These are phyloP conservation scores for Cladosporium oxysporum DNA, from an alignment of 2,329 filamentous ascomycete genomes.

Conservation along the genomic window DNA sequence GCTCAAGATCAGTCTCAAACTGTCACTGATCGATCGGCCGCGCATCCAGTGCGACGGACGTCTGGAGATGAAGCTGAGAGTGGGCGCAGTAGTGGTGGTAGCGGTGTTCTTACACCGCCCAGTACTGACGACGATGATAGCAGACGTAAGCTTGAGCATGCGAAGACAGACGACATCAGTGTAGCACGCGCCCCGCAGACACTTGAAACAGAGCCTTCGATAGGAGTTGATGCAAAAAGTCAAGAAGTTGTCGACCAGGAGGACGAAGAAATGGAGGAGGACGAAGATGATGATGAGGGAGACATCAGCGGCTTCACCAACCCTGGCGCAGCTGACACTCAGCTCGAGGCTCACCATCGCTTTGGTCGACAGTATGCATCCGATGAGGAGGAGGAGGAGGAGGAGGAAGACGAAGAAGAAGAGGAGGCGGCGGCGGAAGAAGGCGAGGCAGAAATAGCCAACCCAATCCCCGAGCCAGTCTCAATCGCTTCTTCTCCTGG, in stretches of 20 bases:
- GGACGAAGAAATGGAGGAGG: slow-evolving; percentile 23
- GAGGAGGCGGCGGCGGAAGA: background rate
- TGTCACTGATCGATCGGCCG: background rate
- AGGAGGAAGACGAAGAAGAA: background rate
- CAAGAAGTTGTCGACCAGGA: slow-evolving; percentile 24
- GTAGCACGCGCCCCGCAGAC: background rate
- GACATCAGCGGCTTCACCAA: slow-evolving; percentile 20
- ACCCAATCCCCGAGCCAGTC: background rate
- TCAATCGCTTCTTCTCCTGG: slow-evolving; percentile 8
- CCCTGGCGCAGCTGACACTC: slow-evolving; percentile 16
- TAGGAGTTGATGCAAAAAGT: slow-evolving; percentile 10
- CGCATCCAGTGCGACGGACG: background rate
- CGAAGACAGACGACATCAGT: slow-evolving; percentile 3
- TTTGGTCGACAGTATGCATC: background rate
- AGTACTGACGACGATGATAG: slow-evolving; percentile 33
- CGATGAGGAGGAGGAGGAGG: background rate
- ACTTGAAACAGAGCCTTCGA: background rate
- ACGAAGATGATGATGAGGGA: slow-evolving; percentile 12
- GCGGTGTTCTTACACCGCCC: slow-evolving; percentile 37
- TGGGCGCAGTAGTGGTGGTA: slow-evolving; percentile 24
- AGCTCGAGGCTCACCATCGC: slow-evolving; percentile 18
- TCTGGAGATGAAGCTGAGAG: slow-evolving; percentile 10
- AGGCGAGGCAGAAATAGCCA: background rate
- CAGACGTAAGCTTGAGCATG: slow-evolving; percentile 19
- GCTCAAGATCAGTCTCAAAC: background rate